Evolutionary conservation across 495 filamentous ascomycete genomes (phyloP), one percentile per base, ranked within the genome.

Genomic region (Xanthoparmelia taractica): DNA sequence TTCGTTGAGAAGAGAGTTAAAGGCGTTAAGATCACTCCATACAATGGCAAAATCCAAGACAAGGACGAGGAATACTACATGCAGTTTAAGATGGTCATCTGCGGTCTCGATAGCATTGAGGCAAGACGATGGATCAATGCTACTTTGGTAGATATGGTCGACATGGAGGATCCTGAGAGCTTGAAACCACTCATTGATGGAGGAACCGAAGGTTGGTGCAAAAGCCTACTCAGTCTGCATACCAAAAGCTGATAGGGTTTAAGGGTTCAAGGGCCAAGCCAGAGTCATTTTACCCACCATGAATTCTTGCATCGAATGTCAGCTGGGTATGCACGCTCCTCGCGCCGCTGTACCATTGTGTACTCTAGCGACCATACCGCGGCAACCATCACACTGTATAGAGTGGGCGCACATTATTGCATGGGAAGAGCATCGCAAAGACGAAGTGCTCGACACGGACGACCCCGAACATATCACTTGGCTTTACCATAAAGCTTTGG

Each of bases 51-150:
- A 69, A 97, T 99, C 68, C 95, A 99, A 71, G 95, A 99, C 76
- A 96, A 93, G 67, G 93, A 96, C 70, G 89, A 96, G 62, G 90
- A 93, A 60, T 99, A 95, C 70, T 99, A 99, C 77, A 94, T 93
- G 91, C 91, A 96, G 64, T 99, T 99, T 75, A 87, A 90, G 67
- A 80, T 96, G 43, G 80, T 99, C 50, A 82, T 99, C 54, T 99
- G 94, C 73, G 95, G 95, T n/a, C 79, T 99, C 52, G 95, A 99
- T 74, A 96, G 90, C 72, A 93, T 99, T 69, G 95, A 97, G 77
- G 95, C 95, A 45, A 83, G 95, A 34, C 84, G 95, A 61, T 99
- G 95, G 95, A 99, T 99, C 77, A 99, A 97, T 74, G 86, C 92
- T 25, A 96, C 86, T 3, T 80, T 99, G 5, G 85, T 96, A 25